phyloP scores from a whole-genome alignment of 1,284 basidiomycete species.

The Cutaneotrichosporon dermatis region DNA sequence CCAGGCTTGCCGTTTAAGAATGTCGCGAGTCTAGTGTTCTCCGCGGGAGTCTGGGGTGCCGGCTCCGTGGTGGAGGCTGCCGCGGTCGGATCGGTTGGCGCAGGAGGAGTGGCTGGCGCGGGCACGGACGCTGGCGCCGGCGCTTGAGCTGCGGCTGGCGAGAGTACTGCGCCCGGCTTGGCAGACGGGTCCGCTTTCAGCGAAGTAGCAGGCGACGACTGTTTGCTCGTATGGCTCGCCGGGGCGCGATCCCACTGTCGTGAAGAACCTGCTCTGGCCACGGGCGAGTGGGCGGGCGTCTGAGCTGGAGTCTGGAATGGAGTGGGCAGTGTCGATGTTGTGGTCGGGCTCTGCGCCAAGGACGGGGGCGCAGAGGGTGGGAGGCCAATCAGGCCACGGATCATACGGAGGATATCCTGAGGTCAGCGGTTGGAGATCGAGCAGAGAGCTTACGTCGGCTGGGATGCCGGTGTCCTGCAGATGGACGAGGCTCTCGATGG shows the following conservation, averaged over 20 bases:
- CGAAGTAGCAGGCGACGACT: not conserved
- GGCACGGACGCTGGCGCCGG: not conserved
- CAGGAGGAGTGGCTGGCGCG: too few species aligned
- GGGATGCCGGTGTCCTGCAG: conserved; percentile 1
- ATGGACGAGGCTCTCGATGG: not conserved
- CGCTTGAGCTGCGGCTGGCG: not conserved
- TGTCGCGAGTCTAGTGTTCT: not conserved
- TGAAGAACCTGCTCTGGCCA: not conserved
- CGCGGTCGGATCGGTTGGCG: not conserved
- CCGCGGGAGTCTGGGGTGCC: not conserved
- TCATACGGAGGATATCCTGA: conserved; percentile 2
- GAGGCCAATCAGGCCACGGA: not conserved
- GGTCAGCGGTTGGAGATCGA: not conserved
- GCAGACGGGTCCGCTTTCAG: not conserved
- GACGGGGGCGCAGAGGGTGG: not conserved
- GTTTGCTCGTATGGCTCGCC: not conserved
- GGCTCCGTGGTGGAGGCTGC: not conserved
- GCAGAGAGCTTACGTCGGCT: not conserved
- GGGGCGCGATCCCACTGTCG: not conserved
- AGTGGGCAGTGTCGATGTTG: not conserved
- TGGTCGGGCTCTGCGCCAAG: too few species aligned
- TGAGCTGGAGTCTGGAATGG: not conserved
- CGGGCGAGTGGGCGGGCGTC: not conserved
- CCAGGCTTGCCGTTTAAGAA: not conserved
- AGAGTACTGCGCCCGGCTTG: too few species aligned